Evolutionary conservation across 129 eudicot genomes (phyloP).

Genomic region (Centaurea solstitialis): DNA sequence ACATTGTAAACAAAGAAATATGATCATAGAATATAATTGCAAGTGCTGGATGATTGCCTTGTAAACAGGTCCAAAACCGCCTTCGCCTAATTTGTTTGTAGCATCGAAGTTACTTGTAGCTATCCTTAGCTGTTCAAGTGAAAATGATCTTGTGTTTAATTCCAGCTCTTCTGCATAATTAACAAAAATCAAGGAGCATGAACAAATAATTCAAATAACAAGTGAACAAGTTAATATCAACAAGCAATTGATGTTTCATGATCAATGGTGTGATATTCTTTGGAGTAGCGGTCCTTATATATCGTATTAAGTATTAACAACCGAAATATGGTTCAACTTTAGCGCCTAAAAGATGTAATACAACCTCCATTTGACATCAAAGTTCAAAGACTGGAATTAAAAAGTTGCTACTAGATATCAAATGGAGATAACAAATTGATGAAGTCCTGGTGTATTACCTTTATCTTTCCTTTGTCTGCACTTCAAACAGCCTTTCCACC

Average conservation of each 20-base stretch:
- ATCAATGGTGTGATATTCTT: no score
- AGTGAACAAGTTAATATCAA: not conserved
- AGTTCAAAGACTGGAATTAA: no score
- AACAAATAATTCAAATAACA: not conserved
- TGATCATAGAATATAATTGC: no score
- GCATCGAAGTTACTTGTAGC: slow-evolving; percentile 65
- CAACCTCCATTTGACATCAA: no score
- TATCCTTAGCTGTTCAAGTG: slow-evolving; percentile 49
- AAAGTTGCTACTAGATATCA: no score
- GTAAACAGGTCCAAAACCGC: slow-evolving; percentile 75
- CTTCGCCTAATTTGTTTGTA: slow-evolving; percentile 62
- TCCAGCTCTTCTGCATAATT: slow-evolving; percentile 52
- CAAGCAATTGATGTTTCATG: no score
- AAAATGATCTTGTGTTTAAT: slow-evolving; percentile 52
- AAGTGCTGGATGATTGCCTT: slow-evolving; percentile 33
- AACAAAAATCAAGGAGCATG: not conserved
- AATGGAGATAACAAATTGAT: not conserved
- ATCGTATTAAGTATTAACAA: no score
- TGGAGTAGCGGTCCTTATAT: no score
- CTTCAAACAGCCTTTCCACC: slow-evolving; percentile 47
- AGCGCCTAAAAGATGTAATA: no score
- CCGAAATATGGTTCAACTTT: no score
- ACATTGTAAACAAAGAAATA: no score
- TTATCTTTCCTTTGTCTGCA: slow-evolving; percentile 28
- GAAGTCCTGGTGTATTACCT: slow-evolving; percentile 28